Conservation (phyloP, 805 yeast genomes). For the Teunomyces cretensis region DNA sequence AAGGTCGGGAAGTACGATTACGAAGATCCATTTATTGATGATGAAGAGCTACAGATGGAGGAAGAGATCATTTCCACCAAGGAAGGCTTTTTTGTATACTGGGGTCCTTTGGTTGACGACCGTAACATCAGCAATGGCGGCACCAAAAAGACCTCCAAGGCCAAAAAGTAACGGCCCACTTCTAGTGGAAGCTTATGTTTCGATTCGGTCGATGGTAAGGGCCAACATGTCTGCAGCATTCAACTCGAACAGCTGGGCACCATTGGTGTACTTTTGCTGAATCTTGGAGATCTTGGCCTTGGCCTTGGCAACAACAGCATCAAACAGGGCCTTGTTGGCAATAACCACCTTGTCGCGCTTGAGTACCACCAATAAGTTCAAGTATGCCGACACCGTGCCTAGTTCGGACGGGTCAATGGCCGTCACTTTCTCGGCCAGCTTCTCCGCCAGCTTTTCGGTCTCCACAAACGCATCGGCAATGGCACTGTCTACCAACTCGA, state of each 20-base stretch:
- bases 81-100: constrained; percentile 93
- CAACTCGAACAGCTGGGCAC: constrained; percentile 15
- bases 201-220: constrained; percentile 36
- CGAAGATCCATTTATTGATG: constrained; percentile 96
- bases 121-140: constrained; percentile 17
- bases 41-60: constrained; percentile 87
- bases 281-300: constrained; percentile 14
- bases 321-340: constrained; percentile 14
- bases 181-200: no score
- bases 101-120: constrained; percentile 81
- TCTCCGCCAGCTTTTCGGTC: no score
- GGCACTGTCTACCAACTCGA: constrained; percentile 35
- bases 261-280: constrained; percentile 16
- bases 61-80: constrained; percentile 89
- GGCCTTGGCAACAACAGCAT: constrained; percentile 14
- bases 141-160: constrained; percentile 27
- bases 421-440: constrained; percentile 14
- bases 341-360: constrained; percentile 20
- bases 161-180: constrained; percentile 26
- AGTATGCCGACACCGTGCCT: constrained; percentile 51
- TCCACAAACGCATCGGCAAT: constrained; percentile 10
- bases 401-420: constrained; percentile 27
- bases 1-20: constrained; percentile 89
- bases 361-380: constrained; percentile 50
- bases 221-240: constrained; percentile 36